phyloP scores from a whole-genome alignment of 768 basidiomycete species.

The Tulasnella sp. region DNA sequence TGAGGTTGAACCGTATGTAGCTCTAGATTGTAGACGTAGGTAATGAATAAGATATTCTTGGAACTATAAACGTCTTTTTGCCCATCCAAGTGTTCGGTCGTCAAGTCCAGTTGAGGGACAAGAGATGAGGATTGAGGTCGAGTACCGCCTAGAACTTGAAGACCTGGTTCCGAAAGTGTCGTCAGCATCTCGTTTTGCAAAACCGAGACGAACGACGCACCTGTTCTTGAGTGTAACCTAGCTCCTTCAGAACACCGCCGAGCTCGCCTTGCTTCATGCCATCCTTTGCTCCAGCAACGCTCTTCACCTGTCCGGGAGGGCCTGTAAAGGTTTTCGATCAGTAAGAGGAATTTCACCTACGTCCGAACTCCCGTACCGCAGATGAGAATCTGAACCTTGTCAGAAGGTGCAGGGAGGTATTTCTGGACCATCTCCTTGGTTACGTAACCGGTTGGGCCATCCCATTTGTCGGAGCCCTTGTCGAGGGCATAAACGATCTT shows the following conservation, averaged over 20 bases:
- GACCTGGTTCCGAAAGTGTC: constrained; percentile 15
- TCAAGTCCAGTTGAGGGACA: constrained; percentile 3
- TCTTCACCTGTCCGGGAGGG: constrained; percentile 84
- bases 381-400: constrained; percentile 84
- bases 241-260: constrained; percentile 78
- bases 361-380: constrained; percentile 57
- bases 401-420: constrained; percentile 61
- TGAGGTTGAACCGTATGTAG: constrained; percentile 5
- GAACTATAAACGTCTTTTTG: not conserved
- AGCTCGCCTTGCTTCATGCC: constrained; percentile 83
- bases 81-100: not conserved
- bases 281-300: constrained; percentile 83
- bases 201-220: constrained; percentile 43
- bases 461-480: constrained; percentile 67
- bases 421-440: constrained; percentile 67
- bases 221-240: constrained; percentile 81
- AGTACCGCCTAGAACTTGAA: constrained; percentile 42
- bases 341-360: not conserved
- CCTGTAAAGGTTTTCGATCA: constrained; percentile 42
- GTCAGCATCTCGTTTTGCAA: not conserved
- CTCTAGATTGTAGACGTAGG: not conserved
- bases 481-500: constrained; percentile 85
- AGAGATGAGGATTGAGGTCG: not conserved
- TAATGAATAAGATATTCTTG: constrained; percentile 10
- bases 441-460: constrained; percentile 70